These are phyloP conservation scores for Symbiodinium pilosum DNA, from an alignment of 73 alveolate genomes.

Conservation along the genomic window DNA sequence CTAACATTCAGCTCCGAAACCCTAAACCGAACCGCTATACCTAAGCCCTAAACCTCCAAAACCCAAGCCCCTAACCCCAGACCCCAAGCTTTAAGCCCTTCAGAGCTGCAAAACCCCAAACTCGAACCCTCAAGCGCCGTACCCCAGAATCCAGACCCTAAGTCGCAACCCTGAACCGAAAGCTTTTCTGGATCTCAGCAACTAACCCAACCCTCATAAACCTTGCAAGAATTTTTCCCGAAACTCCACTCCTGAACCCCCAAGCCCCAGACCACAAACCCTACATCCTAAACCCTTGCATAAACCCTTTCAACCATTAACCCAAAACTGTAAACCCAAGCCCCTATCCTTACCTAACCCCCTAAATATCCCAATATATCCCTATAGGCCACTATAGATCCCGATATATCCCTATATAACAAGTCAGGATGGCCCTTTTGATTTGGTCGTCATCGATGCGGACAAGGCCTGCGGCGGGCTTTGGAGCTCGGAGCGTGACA, in stretches of 20 bases:
- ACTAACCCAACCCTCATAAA: too few relatives aligned
- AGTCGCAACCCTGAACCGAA: too few relatives aligned
- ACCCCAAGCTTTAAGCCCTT: neutral
- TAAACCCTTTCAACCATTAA: neutral
- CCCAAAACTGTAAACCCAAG: neutral
- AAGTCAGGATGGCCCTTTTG: conserved; percentile 74
- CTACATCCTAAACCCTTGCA: neutral
- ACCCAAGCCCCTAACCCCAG: too few relatives aligned
- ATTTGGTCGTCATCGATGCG: conserved; percentile 53
- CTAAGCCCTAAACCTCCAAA: neutral
- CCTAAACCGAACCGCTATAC: neutral
- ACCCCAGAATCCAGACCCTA: neutral
- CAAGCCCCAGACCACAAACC: neutral
- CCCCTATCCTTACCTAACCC: too few relatives aligned
- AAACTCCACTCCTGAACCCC: too few relatives aligned
- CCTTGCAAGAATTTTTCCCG: too few relatives aligned
- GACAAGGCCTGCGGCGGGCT: conserved; percentile 8
- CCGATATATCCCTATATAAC: too few relatives aligned
- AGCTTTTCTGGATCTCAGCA: too few relatives aligned
- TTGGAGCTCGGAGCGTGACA: too few relatives aligned
- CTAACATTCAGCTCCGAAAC: neutral
- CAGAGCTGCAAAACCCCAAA: neutral
- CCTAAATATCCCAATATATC: too few relatives aligned
- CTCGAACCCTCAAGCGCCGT: neutral
- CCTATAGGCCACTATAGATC: too few relatives aligned